Conservation (phyloP, 495 filamentous ascomycete species). For the Penicillium roqueforti region DNA sequence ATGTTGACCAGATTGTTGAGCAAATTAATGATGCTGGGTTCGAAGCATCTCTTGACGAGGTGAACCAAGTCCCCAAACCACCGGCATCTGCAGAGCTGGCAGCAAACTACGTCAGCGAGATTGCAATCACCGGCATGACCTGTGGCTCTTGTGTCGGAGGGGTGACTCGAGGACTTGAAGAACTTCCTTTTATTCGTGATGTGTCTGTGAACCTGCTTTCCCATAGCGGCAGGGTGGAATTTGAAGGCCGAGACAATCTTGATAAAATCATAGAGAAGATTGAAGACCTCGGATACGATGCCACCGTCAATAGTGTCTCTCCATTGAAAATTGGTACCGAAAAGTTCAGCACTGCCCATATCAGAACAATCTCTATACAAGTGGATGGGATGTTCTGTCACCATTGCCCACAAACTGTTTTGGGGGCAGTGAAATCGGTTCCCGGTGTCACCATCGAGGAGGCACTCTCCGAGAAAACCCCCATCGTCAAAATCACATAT, state of each 20-base stretch:
- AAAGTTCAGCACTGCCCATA: constrained; percentile 13
- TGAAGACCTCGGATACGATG: constrained; percentile 78
- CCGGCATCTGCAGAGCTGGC: constrained; percentile 1
- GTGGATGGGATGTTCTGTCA: constrained; percentile 86
- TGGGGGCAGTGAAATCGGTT: constrained; percentile 48
- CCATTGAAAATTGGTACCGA: constrained; percentile 14
- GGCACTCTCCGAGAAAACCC: constrained; percentile 47
- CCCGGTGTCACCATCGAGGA: constrained; percentile 49
- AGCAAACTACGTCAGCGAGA: constrained; percentile 47
- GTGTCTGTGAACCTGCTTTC: constrained; percentile 67
- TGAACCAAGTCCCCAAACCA: constrained; percentile 29
- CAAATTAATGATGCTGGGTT: constrained; percentile 55
- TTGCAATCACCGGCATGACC: constrained; percentile 80
- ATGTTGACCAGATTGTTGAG: constrained; percentile 41
- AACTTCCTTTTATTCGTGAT: constrained; percentile 57
- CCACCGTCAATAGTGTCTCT: constrained; percentile 46
- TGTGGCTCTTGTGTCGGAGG: constrained; percentile 69
- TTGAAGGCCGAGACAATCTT: constrained; percentile 49
- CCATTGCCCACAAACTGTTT: constrained; percentile 68
- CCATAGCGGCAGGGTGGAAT: constrained; percentile 66
- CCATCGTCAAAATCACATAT: constrained; percentile 70
- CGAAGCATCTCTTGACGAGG: constrained; percentile 47
- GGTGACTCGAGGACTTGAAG: constrained; percentile 61
- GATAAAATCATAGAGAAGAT: constrained; percentile 63
- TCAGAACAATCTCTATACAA: constrained; percentile 59